Percentiles rank a stretch among this genome's conserved stretches.
phyloP scores from a whole-genome alignment of 495 filamentous ascomycete species.

The Sporormia fimetaria region DNA sequence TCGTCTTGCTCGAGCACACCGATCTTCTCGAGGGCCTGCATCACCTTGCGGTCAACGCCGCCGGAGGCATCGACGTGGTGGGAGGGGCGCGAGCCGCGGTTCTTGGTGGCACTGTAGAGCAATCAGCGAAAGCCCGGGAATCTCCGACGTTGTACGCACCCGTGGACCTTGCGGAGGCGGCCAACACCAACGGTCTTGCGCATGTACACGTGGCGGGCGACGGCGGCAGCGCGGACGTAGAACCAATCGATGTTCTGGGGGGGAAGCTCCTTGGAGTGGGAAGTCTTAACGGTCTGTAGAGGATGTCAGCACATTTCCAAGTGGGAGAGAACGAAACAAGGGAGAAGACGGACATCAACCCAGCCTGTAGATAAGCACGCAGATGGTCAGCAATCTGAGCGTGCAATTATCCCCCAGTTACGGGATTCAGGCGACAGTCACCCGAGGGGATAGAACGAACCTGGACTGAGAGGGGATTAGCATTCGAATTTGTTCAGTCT shows the following conservation, averaged over 20 bases:
- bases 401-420: constrained; percentile 33
- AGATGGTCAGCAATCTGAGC: constrained; percentile 29
- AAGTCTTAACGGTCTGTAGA: constrained; percentile 1
- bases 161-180: constrained; percentile 85
- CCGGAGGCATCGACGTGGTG: constrained; percentile 95
- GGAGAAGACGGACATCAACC: constrained; percentile 52
- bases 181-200: constrained; percentile 97
- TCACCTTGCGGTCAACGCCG: constrained; percentile 86
- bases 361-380: constrained; percentile 59
- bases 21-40: constrained; percentile 97
- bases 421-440: constrained; percentile 26
- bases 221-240: constrained; percentile 92
- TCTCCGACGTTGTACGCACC: constrained; percentile 6
- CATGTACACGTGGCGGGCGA: constrained; percentile 97
- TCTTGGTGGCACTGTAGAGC: constrained; percentile 66
- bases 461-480: constrained; percentile 16
- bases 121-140: not conserved
- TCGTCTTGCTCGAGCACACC: constrained; percentile 92
- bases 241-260: constrained; percentile 56
- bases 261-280: constrained; percentile 77
- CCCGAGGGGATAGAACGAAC: constrained; percentile 18
- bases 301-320: not conserved
- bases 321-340: not conserved
- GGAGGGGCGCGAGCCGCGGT: constrained; percentile 81
- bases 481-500: constrained; percentile 1